Conservation (phyloP, 2,329 filamentous ascomycete genomes). For the Aspergillus sp. region DNA sequence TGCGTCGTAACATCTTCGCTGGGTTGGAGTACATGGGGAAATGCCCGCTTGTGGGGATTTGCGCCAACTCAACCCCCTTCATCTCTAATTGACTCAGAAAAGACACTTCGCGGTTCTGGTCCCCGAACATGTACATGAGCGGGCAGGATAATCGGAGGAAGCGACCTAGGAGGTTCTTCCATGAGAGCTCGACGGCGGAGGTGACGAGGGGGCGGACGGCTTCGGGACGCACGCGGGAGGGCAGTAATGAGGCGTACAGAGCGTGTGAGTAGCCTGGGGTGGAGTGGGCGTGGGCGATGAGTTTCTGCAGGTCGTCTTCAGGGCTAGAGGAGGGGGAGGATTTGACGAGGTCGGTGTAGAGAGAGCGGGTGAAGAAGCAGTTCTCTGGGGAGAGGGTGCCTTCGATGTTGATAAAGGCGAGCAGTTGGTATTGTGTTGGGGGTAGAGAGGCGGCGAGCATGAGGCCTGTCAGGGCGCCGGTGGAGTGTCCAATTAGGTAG, state of each 20-base stretch:
- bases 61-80: not conserved
- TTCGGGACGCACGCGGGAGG: not conserved
- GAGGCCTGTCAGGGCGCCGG: not conserved
- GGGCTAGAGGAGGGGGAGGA: not conserved
- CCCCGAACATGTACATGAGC: not conserved
- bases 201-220: not conserved
- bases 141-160: not conserved
- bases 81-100: not conserved
- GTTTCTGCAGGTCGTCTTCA: not conserved
- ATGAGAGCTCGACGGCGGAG: not conserved
- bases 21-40: constrained; percentile 5
- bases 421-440: not conserved
- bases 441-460: not conserved
- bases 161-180: not conserved
- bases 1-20: not conserved
- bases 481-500: constrained; percentile 6
- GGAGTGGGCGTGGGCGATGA: not conserved
- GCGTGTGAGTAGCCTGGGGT: not conserved
- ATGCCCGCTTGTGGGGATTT: not conserved
- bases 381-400: constrained; percentile 4
- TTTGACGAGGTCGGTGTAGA: not conserved
- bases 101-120: not conserved
- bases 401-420: constrained; percentile 3
- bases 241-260: not conserved
- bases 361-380: not conserved